Percentiles rank a stretch among this genome's conserved stretches.
Evolutionary conservation across 495 filamentous ascomycete genomes (phyloP).

Genomic region (Bryoglossum gracile): DNA sequence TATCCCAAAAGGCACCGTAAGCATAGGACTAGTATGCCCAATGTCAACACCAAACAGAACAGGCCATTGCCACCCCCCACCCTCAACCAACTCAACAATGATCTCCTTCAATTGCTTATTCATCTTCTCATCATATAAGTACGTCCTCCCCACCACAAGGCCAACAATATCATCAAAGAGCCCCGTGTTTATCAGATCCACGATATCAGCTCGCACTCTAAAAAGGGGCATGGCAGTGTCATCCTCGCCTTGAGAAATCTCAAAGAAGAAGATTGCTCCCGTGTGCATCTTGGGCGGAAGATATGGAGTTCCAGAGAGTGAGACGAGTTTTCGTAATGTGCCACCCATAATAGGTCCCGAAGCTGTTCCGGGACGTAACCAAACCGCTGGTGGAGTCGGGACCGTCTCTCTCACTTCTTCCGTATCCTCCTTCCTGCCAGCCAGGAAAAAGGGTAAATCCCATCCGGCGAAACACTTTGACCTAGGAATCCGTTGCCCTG

Average conservation of each 20-base stretch:
- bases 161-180: constrained; percentile 28
- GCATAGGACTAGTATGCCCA: constrained; percentile 30
- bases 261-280: constrained; percentile 28
- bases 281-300: constrained; percentile 22
- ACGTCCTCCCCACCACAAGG: constrained; percentile 30
- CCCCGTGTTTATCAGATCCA: constrained; percentile 29
- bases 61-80: constrained; percentile 23
- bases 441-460: neutral
- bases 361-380: constrained; percentile 16
- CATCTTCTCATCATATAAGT: constrained; percentile 22
- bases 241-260: constrained; percentile 26
- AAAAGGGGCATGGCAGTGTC: constrained; percentile 14
- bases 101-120: constrained; percentile 19
- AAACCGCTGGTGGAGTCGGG: constrained; percentile 15
- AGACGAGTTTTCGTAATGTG: constrained; percentile 24
- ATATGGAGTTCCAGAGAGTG: constrained; percentile 23
- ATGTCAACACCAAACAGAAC: constrained; percentile 30
- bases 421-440: neutral
- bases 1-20: constrained; percentile 29
- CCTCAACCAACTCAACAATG: constrained; percentile 4
- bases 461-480: neutral
- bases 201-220: constrained; percentile 23
- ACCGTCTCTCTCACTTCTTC: neutral
- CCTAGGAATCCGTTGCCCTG: neutral
- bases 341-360: constrained; percentile 30